Evolutionary conservation across 108 stramenopile genomes (phyloP).

Genomic region (Bacterosira constricta): DNA sequence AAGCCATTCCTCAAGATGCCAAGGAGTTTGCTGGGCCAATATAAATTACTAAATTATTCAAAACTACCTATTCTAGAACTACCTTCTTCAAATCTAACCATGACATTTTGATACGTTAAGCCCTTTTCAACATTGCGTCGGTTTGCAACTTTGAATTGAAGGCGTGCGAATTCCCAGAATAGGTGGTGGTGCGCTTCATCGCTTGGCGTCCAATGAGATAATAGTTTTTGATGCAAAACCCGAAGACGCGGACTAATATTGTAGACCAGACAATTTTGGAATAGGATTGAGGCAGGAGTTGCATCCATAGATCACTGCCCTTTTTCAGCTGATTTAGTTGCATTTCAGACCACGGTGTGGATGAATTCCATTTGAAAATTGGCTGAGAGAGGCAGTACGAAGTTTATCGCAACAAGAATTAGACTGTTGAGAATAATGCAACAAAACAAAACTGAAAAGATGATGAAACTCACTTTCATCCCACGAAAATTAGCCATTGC

Average conservation of each 20-base stretch:
- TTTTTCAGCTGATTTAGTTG: constrained; percentile 74
- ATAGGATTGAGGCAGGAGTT: constrained; percentile 67
- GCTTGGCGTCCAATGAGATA: constrained; percentile 86
- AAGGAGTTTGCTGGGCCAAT: too few species aligned
- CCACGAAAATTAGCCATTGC: constrained; percentile 93
- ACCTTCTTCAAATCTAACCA: too few species aligned
- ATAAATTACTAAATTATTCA: too few species aligned
- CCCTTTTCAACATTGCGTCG: constrained; percentile 67
- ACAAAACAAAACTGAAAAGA: too few species aligned
- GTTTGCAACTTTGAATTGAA: constrained; percentile 84
- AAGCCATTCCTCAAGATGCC: too few species aligned
- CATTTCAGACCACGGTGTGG: constrained; percentile 95
- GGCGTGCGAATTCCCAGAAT: constrained; percentile 84
- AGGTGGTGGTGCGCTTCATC: constrained; percentile 81
- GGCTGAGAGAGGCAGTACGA: too few species aligned
- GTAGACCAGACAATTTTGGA: constrained; percentile 85
- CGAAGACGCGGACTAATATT: constrained; percentile 75
- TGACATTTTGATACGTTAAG: constrained; percentile 43
- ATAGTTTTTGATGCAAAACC: constrained; percentile 89
- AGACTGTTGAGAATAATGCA: too few species aligned
- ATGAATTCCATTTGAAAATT: constrained; percentile 92
- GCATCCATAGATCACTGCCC: constrained; percentile 39
- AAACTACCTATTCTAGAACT: too few species aligned
- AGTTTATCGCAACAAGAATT: too few species aligned
- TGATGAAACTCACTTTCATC: constrained; percentile 74